A percentile compares a stretch with the other conserved stretches of the same genome.
These are phyloP conservation scores for Botrytis pseudocinerea DNA, from an alignment of 2,329 filamentous ascomycete species.

Conservation along the genomic window DNA sequence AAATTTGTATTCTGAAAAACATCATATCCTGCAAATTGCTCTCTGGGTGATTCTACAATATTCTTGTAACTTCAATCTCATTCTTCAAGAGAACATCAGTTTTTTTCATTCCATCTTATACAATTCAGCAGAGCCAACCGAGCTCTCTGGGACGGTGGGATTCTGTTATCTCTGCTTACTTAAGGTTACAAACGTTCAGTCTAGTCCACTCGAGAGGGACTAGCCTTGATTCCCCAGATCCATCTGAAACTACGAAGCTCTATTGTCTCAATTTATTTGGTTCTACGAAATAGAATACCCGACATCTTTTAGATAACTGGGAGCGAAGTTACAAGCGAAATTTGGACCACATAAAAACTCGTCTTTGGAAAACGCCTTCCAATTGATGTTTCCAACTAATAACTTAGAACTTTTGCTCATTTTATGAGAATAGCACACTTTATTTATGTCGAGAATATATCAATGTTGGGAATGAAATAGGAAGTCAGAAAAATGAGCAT, in stretches of 20 bases:
- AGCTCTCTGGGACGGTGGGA: not conserved
- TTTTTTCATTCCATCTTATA: not conserved
- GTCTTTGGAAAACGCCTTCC: fast-evolving
- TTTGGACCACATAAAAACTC: not conserved
- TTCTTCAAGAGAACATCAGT: not conserved
- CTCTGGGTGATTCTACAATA: not conserved
- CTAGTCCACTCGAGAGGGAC: not conserved
- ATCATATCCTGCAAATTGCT: not conserved
- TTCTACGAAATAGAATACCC: fast-evolving
- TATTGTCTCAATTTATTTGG: not conserved
- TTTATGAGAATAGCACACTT: not conserved
- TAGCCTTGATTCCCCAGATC: fast-evolving
- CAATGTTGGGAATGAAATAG: not conserved
- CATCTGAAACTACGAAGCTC: not conserved
- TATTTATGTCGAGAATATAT: fast-evolving
- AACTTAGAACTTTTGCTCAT: not conserved
- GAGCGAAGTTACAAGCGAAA: not conserved
- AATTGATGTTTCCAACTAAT: not conserved
- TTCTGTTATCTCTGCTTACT: not conserved
- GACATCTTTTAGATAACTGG: not conserved
- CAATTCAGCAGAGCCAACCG: not conserved
- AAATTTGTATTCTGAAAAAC: not conserved
- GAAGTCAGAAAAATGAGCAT: not conserved
- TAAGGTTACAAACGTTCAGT: fast-evolving
- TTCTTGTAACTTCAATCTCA: too few species aligned